Evolutionary conservation across 2,329 filamentous ascomycete genomes (phyloP), one percentile per base, ranked within the genome.

Genomic region (Trichoderma sp.): DNA sequence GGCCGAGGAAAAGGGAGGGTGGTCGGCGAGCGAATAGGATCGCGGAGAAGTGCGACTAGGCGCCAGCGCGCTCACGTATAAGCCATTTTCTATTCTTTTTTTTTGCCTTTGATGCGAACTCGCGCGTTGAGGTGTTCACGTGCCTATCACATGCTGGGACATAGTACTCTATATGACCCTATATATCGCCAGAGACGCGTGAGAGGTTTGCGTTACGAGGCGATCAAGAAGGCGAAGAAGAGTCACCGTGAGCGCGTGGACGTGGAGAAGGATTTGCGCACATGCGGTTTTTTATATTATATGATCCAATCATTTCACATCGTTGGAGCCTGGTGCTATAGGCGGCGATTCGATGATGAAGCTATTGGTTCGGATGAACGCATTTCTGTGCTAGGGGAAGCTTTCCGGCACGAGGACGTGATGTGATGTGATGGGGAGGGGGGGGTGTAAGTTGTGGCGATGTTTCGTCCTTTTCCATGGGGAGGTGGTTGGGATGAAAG

Each of bases 101-200:
- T 27, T 10, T 27, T 55, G 19, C 52, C 27, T 19, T 37, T 24
- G 21, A 21, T 57, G 62, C 62, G 62, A 33, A 65, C 62, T 57
- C 62, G 52, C 62, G 62, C 62, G 37, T 57, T 37, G 35, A 21
- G 33, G 14, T 47, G 62, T 65, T 65, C 62, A 65, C 62, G 62
- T 65, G 62, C 62, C 21, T 7, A 5, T 37, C 33, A 35, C 33
- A 35, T 35, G 33, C 33, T 35, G 5, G 33, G 33, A 35, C 13
- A 35, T 35, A 35, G 33, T 35, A 1, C 11, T 14, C 11, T 35
- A 35, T 35, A 35, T 11, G 33, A 31, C 31, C 5, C 33, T 21
- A 13, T 49, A n/a, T 43, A 43, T n/a, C 19, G 40, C 37, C 19
- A 35, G 33, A 49, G 24, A 64, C 61, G 61, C 62, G 62, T 19